A percentile compares a stretch with the other conserved stretches of the same genome.
Evolutionary conservation across 805 yeast species (phyloP).

Genomic region (Saturnispora silvae): DNA sequence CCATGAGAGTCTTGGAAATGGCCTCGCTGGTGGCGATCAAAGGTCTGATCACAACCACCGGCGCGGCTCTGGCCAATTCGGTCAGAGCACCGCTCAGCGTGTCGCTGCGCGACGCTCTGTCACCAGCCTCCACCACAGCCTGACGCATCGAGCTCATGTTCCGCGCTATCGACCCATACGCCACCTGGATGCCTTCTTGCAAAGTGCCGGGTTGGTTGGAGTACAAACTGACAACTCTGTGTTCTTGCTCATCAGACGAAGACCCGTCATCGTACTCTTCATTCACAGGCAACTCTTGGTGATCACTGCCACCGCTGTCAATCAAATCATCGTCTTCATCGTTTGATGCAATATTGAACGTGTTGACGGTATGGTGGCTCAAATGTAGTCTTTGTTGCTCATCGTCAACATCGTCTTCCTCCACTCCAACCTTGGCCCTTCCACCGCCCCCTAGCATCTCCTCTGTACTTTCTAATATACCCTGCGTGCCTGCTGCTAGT

Average conservation of each 20-base stretch:
- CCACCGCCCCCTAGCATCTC: slow-evolving; percentile 71
- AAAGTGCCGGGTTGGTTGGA: slow-evolving; percentile 73
- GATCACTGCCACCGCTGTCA: too few species aligned
- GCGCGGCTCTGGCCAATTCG: slow-evolving; percentile 66
- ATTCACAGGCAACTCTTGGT: too few species aligned
- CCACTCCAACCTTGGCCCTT: slow-evolving; percentile 17
- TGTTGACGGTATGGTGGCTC: slow-evolving; percentile 14
- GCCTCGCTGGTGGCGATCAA: slow-evolving; percentile 91
- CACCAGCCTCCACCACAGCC: slow-evolving; percentile 48
- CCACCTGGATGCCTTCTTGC: slow-evolving; percentile 64
- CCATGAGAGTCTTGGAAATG: slow-evolving; percentile 69
- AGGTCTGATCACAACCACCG: slow-evolving; percentile 72
- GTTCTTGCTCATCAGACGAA: slow-evolving; percentile 16
- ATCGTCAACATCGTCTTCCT: neutral
- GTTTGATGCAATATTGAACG: slow-evolving; percentile 11
- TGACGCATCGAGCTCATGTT: slow-evolving; percentile 58
- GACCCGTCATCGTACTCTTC: slow-evolving; percentile 8
- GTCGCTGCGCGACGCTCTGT: slow-evolving; percentile 53
- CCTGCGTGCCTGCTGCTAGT: slow-evolving; percentile 81
- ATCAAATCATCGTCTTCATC: neutral
- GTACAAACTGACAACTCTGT: slow-evolving; percentile 51
- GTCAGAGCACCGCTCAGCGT: slow-evolving; percentile 56
- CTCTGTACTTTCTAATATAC: slow-evolving; percentile 69
- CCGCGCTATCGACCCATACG: slow-evolving; percentile 60
- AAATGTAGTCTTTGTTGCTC: too few species aligned